Evolutionary conservation across 352 stramenopile genomes (phyloP), one percentile per base, ranked within the genome.

Genomic region (Aphanomyces invadans): DNA sequence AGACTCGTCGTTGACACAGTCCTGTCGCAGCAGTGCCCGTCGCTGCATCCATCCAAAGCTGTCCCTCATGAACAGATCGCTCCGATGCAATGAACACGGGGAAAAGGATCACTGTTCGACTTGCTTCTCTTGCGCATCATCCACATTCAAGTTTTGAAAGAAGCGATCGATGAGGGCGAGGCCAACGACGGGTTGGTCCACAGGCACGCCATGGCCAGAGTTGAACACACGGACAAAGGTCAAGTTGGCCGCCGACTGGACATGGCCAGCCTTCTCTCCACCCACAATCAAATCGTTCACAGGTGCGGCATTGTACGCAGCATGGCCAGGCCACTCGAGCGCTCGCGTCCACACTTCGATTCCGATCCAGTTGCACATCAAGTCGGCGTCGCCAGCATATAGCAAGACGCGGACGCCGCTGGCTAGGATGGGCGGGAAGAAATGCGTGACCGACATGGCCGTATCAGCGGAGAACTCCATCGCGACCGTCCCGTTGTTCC

Each of bases 341-440:
- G 19, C 25, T 19, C 25, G 44, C 4, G 63, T 32, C 63, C 63
- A 70, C 25, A 36, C 63, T 23, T 70, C 45, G 63, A 56, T 70
- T 28, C 63, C 63, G n/a, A 56, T 51, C 51, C 51, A 70, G 51
- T 96, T 94, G 70, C 89, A 96, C 45, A 97, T 88, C n/a, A 97
- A 68, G 73, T 97, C 89, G 63, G 79, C 78, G 29, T 94, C 76
- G n/a, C 89, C 89, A 75, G 89, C 91, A 79, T 89, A 97, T 71
- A 96, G 89, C 12, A 96, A 69, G 44, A 92, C 71, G n/a, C 71
- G 70, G 25, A 83, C 68, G 59, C 74, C 70, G 63, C 73, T 70
- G 49, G 86, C 77, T 15, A 96, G 76, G 19, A 95, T 42, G 56
- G 62, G 45, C 17, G 78, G 68, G 19, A 96, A 44, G 84, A 75